Evolutionary conservation across 352 stramenopile genomes (phyloP).

Genomic region (Phytophthora quininea): DNA sequence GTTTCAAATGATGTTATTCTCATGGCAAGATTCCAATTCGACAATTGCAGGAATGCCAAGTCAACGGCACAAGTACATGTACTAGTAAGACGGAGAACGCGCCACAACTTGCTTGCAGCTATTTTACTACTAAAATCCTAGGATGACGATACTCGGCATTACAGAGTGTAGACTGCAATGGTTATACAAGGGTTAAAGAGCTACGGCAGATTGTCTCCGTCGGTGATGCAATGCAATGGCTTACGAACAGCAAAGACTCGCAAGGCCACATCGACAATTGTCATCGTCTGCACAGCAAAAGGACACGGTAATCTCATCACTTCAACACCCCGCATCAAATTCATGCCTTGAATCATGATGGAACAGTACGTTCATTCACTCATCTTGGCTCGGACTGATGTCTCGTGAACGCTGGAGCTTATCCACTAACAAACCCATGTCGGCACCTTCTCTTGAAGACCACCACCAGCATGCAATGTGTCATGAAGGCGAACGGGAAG

Average conservation of each 20-base stretch:
- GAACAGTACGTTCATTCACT: neutral
- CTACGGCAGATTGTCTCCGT: neutral
- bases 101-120: too few species aligned
- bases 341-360: neutral
- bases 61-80: too few species aligned
- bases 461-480: slow-evolving; percentile 5
- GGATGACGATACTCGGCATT: too few species aligned
- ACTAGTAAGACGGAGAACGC: too few species aligned
- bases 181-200: too few species aligned
- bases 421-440: neutral
- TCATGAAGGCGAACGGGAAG: neutral
- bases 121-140: too few species aligned
- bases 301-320: neutral
- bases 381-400: neutral
- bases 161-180: too few species aligned
- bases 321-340: neutral
- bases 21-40: too few species aligned
- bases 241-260: slow-evolving; percentile 1
- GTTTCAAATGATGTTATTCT: too few species aligned
- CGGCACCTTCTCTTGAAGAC: slow-evolving; percentile 13
- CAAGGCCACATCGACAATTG: slow-evolving; percentile 7
- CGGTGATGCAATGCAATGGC: neutral
- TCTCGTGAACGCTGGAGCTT: neutral
- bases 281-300: neutral
- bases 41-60: too few species aligned